Base-by-base conservation (phyloP, 2,329 filamentous ascomycete genomes). In the Ophiostoma angusticollis region DNA sequence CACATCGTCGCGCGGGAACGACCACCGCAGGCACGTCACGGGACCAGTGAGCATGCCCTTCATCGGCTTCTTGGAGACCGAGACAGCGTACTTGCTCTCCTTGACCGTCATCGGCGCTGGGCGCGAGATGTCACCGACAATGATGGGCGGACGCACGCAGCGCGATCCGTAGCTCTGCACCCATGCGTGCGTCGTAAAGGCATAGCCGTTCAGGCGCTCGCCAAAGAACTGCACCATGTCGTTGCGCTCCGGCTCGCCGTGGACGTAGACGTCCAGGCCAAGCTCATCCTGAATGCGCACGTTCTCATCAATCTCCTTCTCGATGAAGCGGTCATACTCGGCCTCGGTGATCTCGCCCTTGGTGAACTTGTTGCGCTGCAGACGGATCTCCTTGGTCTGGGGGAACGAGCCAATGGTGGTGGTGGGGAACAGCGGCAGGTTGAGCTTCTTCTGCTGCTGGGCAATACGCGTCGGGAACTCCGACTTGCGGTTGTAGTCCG, bases 151-250 rank as follows among this genome's bases (percentile, higher is more conserved):
- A 61, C 91, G 84, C 54, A 98, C 91, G 65, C 91, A 98, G 58
- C 91, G 91, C 52, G 91, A 98, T 57, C 91, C 91, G 66, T 98
- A 98, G 55, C 78, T 85, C 76, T 98, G 54, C 42, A 98, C 91
- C 91, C 91, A 98, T 53, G 84, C 91, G 70, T 95, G 84, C 62
- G 89, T 96, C 62, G 91, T 98, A 78, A 98, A 98, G 61, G 86
- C 82, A 64, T 96, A 98, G 58, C 91, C 91, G 56, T 93, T 78
- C 48, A 98, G 75, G 58, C 85, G 83, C 78, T 98, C 91, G 66
- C 91, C 91, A 55, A 98, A 98, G 80, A 95, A 98, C 69, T 98
- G 91, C 39, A 98, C 91, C 91, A 98, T 98, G 79, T 98, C 91
- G 71, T 98, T 98, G 64, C 91, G 86, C 78, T 98, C 91, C 45